These are phyloP conservation scores for Schizopora paradoxa DNA, from an alignment of 1,284 basidiomycete genomes.

Conservation along the genomic window DNA sequence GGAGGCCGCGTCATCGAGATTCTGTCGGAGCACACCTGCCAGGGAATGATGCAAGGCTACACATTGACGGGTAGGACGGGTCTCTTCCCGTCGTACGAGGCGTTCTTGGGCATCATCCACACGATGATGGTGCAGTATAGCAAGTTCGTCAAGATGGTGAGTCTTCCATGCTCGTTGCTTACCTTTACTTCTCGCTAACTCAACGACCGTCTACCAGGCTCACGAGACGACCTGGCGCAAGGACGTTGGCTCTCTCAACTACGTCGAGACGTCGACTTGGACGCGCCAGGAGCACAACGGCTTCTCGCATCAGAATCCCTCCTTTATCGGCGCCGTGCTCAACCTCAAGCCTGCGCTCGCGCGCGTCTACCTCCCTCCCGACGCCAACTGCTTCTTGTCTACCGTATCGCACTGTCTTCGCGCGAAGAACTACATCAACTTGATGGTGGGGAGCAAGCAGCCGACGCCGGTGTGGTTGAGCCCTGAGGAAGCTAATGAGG, in stretches of 20 bases:
- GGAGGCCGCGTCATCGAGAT: slow-evolving; percentile 84
- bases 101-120: slow-evolving; percentile 74
- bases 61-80: slow-evolving; percentile 77
- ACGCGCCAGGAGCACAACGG: slow-evolving; percentile 76
- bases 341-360: slow-evolving; percentile 70
- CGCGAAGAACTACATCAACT: slow-evolving; percentile 79
- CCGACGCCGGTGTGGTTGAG: slow-evolving; percentile 66
- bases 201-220: slow-evolving; percentile 30
- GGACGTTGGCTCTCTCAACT: slow-evolving; percentile 73
- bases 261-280: slow-evolving; percentile 85
- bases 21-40: slow-evolving; percentile 82
- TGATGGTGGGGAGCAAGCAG: slow-evolving; percentile 85
- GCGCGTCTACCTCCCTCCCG: slow-evolving; percentile 86
- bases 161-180: slow-evolving; percentile 18
- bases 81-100: slow-evolving; percentile 86
- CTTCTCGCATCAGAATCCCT: slow-evolving; percentile 83
- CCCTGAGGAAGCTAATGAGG: slow-evolving; percentile 57
- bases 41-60: slow-evolving; percentile 86
- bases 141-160: slow-evolving; percentile 79
- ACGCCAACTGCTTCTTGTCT: slow-evolving; percentile 80
- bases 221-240: slow-evolving; percentile 74
- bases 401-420: slow-evolving; percentile 78
- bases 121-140: slow-evolving; percentile 83
- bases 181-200: not conserved
- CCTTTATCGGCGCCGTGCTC: slow-evolving; percentile 80